A percentile compares a stretch with the other conserved stretches of the same genome.
Conservation (phyloP, 2,329 filamentous ascomycete genomes). For the Colletotrichum camelliae region DNA sequence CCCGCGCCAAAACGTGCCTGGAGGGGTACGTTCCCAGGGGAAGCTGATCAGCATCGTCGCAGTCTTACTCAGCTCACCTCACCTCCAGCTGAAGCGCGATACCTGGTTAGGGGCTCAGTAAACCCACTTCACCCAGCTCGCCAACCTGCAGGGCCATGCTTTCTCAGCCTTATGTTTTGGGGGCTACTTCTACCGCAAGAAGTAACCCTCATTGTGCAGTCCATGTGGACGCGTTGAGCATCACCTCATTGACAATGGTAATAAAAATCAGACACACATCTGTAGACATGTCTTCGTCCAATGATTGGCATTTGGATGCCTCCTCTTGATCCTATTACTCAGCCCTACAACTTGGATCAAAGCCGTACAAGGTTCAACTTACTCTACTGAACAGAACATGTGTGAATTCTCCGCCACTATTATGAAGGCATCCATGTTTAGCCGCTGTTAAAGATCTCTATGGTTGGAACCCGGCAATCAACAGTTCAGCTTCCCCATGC, state of each 20-base stretch:
- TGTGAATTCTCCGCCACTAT: background rate
- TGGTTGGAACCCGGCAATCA: background rate
- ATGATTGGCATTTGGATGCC: background rate
- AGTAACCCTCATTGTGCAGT: background rate
- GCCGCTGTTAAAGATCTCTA: background rate
- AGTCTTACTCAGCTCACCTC: background rate
- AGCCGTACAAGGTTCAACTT: background rate
- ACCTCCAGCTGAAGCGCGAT: background rate
- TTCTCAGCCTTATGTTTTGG: background rate
- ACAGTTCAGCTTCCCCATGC: background rate
- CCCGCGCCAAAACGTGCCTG: background rate
- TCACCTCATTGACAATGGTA: background rate
- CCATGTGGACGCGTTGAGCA: background rate
- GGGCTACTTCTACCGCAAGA: background rate
- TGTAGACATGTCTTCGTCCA: background rate
- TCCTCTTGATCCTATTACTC: background rate
- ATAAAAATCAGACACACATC: background rate
- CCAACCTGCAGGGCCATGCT: background rate
- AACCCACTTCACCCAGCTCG: background rate
- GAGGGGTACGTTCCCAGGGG: constrained; percentile 2
- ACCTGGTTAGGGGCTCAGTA: background rate
- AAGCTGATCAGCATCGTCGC: background rate
- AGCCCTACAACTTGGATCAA: background rate
- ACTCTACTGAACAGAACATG: background rate
- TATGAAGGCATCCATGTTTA: background rate